Evolutionary conservation across 306 rosid genomes (phyloP), one percentile per base, ranked within the genome.

Genomic region (Alnus glutinosa): DNA sequence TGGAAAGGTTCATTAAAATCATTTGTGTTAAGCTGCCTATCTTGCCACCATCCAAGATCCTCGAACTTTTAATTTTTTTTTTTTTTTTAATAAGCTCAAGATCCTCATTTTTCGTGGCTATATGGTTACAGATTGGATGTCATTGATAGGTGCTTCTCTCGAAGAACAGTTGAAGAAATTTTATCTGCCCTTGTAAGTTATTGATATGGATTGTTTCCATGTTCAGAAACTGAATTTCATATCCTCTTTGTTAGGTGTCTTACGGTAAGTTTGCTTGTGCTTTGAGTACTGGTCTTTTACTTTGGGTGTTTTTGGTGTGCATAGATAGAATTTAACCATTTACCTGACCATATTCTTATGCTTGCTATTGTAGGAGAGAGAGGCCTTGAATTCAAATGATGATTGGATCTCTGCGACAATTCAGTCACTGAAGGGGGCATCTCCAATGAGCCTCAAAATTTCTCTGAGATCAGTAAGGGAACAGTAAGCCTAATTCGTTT

Each of bases 381-480:
- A 90, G 85, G 87, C 88, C 14, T 71, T 15, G 67, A 76, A 79
- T 37, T 84, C 49, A 76, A 80, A 59, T 5, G 90, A 89, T 83
- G 80, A 55, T 59, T 95, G 98, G 98, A 79, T 90, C 77, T 71
- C 87, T 39, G 62, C 85, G 55, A 91, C 94, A 76, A 85, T 94
- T 83, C 89, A 78, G 74, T 82, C 94, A 74, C 70, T 94, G 63
- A 90, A 84, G 86, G 87, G 82, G 80, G 92, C 97, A 87, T 92
- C 98, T 50, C 98, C 98, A 10, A 92, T 85, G 74, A 87, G 96
- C 81, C 93, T 92, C 79, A 94, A 94, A 91, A 83, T 94, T 69
- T 87, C 88, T 58, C 86, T 94, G 63, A 88, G 92, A 94, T 87
- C 90, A 89, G 98, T 95, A 88, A 3, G 84, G 62, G 47, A 37